A percentile compares a stretch with the other conserved stretches of the same genome.
Conservation (phyloP, 257 asterid genomes). For the Gardenia jasminoides region DNA sequence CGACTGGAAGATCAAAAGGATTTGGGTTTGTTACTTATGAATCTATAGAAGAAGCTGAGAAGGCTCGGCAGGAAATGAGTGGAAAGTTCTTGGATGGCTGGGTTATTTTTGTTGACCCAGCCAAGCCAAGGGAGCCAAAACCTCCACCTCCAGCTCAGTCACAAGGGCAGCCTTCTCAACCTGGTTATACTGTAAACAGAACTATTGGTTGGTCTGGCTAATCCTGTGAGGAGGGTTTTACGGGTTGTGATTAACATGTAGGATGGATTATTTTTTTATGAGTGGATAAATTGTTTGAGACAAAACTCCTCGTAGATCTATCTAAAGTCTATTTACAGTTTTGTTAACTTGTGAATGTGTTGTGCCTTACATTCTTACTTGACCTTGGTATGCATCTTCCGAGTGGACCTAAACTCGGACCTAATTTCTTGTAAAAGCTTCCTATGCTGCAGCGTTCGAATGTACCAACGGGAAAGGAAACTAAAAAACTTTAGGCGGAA, state of each 20-base stretch:
- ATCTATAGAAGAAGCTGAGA: slow-evolving; percentile 84
- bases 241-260: neutral
- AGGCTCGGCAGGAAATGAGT: slow-evolving; percentile 84
- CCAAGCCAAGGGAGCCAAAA: slow-evolving; percentile 67
- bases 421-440: neutral
- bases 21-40: slow-evolving; percentile 80
- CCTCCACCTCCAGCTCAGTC: slow-evolving; percentile 49
- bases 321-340: neutral
- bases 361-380: neutral
- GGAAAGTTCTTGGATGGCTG: slow-evolving; percentile 90
- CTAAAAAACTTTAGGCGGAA: neutral
- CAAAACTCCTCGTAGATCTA: neutral
- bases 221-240: neutral
- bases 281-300: slow-evolving; percentile 1
- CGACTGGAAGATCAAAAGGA: slow-evolving; percentile 86
- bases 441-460: neutral
- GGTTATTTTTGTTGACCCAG: slow-evolving; percentile 97
- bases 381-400: neutral
- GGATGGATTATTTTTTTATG: neutral
- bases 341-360: neutral
- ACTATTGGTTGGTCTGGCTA: slow-evolving; percentile 83
- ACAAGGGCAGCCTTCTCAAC: slow-evolving; percentile 33
- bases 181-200: slow-evolving; percentile 71
- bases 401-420: neutral
- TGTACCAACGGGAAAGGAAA: neutral